Conservation (phyloP, 2,329 filamentous ascomycete species). For the Hypoxylon sp. region DNA sequence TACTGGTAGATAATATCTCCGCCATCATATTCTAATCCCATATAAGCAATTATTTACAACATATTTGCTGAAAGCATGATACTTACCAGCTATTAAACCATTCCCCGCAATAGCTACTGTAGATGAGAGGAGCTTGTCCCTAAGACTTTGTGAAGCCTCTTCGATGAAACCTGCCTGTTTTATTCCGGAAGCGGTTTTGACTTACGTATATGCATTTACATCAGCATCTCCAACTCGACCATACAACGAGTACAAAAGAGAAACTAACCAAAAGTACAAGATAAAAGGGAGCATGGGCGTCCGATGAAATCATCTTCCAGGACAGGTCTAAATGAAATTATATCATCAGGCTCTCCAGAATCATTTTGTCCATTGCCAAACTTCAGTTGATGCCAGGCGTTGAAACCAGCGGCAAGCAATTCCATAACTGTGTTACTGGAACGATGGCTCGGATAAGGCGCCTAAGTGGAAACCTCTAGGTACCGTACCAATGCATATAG, state of each 20-base stretch:
- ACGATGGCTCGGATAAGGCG: not conserved
- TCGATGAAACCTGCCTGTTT: slow-evolving; percentile 52
- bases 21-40: slow-evolving; percentile 48
- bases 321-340: slow-evolving; percentile 61
- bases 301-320: slow-evolving; percentile 57
- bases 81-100: slow-evolving; percentile 53
- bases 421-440: slow-evolving; percentile 57
- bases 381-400: slow-evolving; percentile 70
- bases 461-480: not conserved
- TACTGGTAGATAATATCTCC: slow-evolving; percentile 52
- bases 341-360: slow-evolving; percentile 61
- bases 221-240: slow-evolving; percentile 22
- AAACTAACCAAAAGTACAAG: slow-evolving; percentile 65
- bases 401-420: slow-evolving; percentile 70
- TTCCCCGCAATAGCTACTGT: slow-evolving; percentile 57
- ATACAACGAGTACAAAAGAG: not conserved
- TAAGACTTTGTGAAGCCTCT: slow-evolving; percentile 39
- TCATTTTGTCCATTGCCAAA: slow-evolving; percentile 51
- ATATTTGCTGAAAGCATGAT: slow-evolving; percentile 2
- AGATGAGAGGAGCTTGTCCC: slow-evolving; percentile 45
- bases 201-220: too few species aligned
- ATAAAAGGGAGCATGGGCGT: slow-evolving; percentile 48
- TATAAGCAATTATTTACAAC: slow-evolving; percentile 30
- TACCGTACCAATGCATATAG: slow-evolving; percentile 1
- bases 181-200: slow-evolving; percentile 47